Evolutionary conservation across 345 rosid species (phyloP).

Genomic region (Hevea brasiliensis): DNA sequence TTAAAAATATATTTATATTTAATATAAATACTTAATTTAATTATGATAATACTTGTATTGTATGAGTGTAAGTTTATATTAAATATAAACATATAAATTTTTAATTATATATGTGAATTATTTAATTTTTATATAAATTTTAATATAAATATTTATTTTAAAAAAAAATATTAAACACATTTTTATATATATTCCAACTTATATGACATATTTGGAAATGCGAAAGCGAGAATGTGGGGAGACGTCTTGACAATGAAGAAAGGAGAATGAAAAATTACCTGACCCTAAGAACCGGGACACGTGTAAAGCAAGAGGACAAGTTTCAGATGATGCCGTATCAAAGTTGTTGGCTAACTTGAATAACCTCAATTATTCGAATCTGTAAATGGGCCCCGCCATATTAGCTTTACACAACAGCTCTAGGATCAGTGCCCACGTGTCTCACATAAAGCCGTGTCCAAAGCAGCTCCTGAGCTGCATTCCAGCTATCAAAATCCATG

Average conservation of each 20-base stretch:
- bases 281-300: not conserved
- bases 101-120: no score
- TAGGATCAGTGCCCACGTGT: constrained; percentile 23
- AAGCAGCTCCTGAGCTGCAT: not conserved
- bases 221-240: not conserved
- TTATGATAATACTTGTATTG: no score
- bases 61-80: no score
- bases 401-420: not conserved
- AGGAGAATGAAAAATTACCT: not conserved
- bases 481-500: constrained; percentile 2
- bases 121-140: no score
- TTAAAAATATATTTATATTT: no score
- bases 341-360: constrained; percentile 13
- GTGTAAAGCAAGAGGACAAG: constrained; percentile 11
- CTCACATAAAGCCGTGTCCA: constrained; percentile 12
- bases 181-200: no score
- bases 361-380: constrained; percentile 24
- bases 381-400: constrained; percentile 5
- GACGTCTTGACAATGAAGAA: not conserved
- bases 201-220: no score
- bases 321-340: constrained; percentile 10
- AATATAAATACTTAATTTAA: no score
- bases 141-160: no score
- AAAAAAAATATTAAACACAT: no score
- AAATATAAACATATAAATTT: no score